Conservation (phyloP, 495 filamentous ascomycete genomes). For the Apodospora peruviana region DNA sequence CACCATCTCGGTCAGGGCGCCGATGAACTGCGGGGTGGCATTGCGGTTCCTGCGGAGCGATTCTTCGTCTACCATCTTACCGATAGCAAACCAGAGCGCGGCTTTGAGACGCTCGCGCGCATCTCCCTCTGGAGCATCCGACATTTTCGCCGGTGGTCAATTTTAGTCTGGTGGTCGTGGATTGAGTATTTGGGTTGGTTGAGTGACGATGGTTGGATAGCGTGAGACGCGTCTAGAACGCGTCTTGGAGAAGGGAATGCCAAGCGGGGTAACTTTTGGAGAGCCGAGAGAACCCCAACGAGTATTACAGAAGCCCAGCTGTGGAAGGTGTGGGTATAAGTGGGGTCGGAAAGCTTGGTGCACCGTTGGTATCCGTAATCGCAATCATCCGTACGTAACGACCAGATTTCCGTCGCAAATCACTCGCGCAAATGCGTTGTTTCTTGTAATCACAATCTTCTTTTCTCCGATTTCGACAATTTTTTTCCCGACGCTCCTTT, state of each 20-base stretch:
- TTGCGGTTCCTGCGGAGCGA: slow-evolving; percentile 69
- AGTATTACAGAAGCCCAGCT: not conserved
- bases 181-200: too few species aligned
- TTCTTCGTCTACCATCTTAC: slow-evolving; percentile 86
- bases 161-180: not conserved
- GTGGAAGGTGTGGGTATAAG: not conserved
- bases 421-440: slow-evolving; percentile 3
- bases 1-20: slow-evolving; percentile 82
- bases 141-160: slow-evolving; percentile 9
- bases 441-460: slow-evolving; percentile 1
- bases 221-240: slow-evolving; percentile 11
- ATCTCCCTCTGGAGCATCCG: slow-evolving; percentile 28
- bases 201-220: too few species aligned
- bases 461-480: slow-evolving; percentile 1
- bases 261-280: not conserved
- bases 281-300: too few species aligned
- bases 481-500: not conserved
- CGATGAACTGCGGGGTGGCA: slow-evolving; percentile 94
- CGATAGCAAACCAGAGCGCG: slow-evolving; percentile 86
- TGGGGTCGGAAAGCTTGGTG: too few species aligned
- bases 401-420: not conserved
- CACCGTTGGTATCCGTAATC: not conserved
- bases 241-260: not conserved
- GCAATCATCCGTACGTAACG: not conserved
- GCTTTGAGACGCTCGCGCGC: slow-evolving; percentile 69